Base-by-base conservation (phyloP, 208 protist genomes). In the Trypanosoma melophagium region DNA sequence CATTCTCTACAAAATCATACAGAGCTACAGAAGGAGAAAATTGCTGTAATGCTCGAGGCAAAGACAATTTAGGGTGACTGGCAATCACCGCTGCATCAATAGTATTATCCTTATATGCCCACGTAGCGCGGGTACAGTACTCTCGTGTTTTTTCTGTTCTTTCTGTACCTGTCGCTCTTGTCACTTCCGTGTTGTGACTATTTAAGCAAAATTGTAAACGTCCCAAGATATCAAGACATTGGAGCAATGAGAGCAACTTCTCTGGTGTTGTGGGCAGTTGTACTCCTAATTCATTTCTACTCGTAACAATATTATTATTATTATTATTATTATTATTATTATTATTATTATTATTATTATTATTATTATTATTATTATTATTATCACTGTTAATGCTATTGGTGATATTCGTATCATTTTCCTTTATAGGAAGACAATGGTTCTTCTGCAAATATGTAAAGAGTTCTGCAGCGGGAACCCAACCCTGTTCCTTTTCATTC, bases 111-210 rank as follows among this genome's bases (percentile, higher is more conserved):
- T 58, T 60, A 50, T 86, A 73, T 9, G 65, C 73, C 73, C 74
- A 82, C 10, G 69, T 64, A 2, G 73, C 80, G 14, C 76, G 71
- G 17, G 82, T 41, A 65, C 17, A 17, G 28, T 28, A 14, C 60
- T 40, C 22, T 55, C 25, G 21, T 19, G 22, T 31, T 47, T 9
- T 61, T 24, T 14, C 31, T 40, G 16, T 44, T 52, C 41, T 38
- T 45, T 13, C 21, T 38, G 65, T 45, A 14, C 22, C 28, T 25
- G 51, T 9, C 17, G 58, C 19, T 16, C 4, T 60, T 60, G 3
- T 28, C 7, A 7, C 28, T 22, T 7, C 21, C n/a, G 24, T 22
- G 13, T 14, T 28, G 17, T 51, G 3, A 35, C 13, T 24, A 1
- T 58, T 21, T 16, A 49, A 41, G n/a, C 51, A 25, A 44, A 68